A percentile compares a stretch with the other conserved stretches of the same genome.
These are phyloP conservation scores for Podila verticillata DNA, from an alignment of 192 early-diverging fungal species.

Conservation along the genomic window DNA sequence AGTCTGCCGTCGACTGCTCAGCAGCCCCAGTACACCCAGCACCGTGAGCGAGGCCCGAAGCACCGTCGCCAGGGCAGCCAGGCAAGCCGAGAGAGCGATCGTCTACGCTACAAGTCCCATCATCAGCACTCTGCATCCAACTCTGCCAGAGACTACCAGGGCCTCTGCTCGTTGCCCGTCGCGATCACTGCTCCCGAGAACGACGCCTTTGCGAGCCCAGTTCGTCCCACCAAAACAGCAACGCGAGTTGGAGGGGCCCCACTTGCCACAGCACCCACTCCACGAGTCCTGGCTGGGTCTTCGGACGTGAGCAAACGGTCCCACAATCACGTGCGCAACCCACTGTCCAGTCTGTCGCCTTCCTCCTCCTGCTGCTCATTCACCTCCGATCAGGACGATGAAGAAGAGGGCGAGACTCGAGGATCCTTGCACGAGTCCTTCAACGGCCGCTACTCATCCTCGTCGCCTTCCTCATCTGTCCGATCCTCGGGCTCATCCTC, in stretches of 20 bases:
- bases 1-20: not conserved
- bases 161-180: not conserved
- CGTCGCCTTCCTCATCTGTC: too few species aligned
- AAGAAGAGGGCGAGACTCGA: not conserved
- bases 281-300: slow-evolving; percentile 5
- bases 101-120: too few species aligned
- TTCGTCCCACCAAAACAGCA: not conserved
- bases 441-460: too few species aligned
- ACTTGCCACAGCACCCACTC: slow-evolving; percentile 3
- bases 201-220: not conserved
- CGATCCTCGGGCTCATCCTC: not conserved
- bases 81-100: not conserved
- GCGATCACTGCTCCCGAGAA: not conserved
- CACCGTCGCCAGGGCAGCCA: not conserved
- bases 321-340: not conserved
- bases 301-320: not conserved
- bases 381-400: not conserved
- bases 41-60: not conserved
- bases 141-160: not conserved
- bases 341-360: slow-evolving; percentile 18
- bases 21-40: not conserved
- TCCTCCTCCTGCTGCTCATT: slow-evolving; percentile 29
- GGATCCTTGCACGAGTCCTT: too few species aligned
- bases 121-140: too few species aligned
- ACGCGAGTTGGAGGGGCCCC: not conserved